Percentiles rank a stretch among this genome's conserved stretches.
These are phyloP conservation scores for Tubosaeta sp. DNA, from an alignment of 768 basidiomycete genomes.

Conservation along the genomic window DNA sequence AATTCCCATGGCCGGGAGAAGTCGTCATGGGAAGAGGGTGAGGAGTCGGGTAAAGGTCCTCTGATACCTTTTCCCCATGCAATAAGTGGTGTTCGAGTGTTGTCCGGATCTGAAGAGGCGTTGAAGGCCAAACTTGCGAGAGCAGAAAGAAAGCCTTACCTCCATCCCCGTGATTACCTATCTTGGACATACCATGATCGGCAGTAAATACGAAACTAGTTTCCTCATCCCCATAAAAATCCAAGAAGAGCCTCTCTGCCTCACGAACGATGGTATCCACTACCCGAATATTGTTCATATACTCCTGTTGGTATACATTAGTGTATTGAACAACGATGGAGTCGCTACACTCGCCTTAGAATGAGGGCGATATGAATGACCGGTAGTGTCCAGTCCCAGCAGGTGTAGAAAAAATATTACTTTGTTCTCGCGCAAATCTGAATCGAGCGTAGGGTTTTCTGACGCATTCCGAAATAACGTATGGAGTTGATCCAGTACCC, in stretches of 20 bases:
- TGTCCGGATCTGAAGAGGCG: slow-evolving; percentile 69
- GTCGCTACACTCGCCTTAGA: slow-evolving; percentile 50
- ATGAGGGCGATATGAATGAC: slow-evolving; percentile 81
- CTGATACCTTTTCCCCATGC: slow-evolving; percentile 80
- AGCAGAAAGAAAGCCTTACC: slow-evolving; percentile 39
- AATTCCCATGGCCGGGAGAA: slow-evolving; percentile 67
- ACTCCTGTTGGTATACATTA: slow-evolving; percentile 50
- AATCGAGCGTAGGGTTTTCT: slow-evolving; percentile 42
- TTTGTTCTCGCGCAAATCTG: slow-evolving; percentile 51
- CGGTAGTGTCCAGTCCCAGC: slow-evolving; percentile 81
- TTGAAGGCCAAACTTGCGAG: slow-evolving; percentile 3
- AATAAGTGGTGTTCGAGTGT: slow-evolving; percentile 79
- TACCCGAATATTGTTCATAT: slow-evolving; percentile 78
- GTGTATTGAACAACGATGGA: background rate
- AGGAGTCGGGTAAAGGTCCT: slow-evolving; percentile 54
- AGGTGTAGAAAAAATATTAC: slow-evolving; percentile 82
- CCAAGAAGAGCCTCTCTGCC: slow-evolving; percentile 55
- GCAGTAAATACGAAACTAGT: slow-evolving; percentile 81
- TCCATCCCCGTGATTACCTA: slow-evolving; percentile 89
- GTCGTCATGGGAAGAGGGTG: slow-evolving; percentile 60
- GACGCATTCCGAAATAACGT: slow-evolving; percentile 62
- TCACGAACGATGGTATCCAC: slow-evolving; percentile 71
- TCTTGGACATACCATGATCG: slow-evolving; percentile 86
- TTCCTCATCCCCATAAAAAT: slow-evolving; percentile 65
- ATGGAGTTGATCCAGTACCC: slow-evolving; percentile 73